Percentiles rank a stretch among this genome's conserved stretches.
Conservation (phyloP, 345 rosid species). For the Nephelium lappaceum region DNA sequence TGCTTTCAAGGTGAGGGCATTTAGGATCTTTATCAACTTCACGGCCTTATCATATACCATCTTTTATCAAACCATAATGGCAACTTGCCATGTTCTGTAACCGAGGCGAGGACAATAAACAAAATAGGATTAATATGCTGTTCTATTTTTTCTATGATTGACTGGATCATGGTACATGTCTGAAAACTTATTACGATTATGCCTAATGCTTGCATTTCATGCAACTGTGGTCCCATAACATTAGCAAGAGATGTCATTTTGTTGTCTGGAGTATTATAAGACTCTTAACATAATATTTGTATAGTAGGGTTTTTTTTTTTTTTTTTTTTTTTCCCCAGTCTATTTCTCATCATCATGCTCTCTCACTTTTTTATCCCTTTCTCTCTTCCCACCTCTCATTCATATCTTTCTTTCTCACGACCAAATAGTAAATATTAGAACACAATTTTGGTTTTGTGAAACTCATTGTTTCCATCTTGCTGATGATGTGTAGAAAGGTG, state of each 20-base stretch:
- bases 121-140: neutral
- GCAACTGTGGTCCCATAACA: neutral
- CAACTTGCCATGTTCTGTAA: neutral
- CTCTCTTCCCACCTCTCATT: too few relatives aligned
- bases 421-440: neutral
- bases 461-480: conserved; percentile 26
- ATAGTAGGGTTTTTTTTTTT: neutral
- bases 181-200: neutral
- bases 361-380: neutral
- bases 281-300: too few relatives aligned
- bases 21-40: neutral
- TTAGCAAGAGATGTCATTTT: too few relatives aligned
- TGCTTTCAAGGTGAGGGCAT: conserved; percentile 73
- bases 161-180: neutral
- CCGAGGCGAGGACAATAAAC: neutral
- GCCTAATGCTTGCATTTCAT: neutral
- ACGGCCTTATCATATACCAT: neutral
- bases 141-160: neutral
- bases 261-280: too few relatives aligned
- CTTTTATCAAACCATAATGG: neutral
- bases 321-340: too few relatives aligned
- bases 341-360: neutral
- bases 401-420: neutral
- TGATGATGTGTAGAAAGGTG: conserved; percentile 72
- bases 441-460: neutral